Percentiles rank a stretch among this genome's conserved stretches.
phyloP scores from a whole-genome alignment of 345 rosid genomes.

The Leavenworthia alabamica region DNA sequence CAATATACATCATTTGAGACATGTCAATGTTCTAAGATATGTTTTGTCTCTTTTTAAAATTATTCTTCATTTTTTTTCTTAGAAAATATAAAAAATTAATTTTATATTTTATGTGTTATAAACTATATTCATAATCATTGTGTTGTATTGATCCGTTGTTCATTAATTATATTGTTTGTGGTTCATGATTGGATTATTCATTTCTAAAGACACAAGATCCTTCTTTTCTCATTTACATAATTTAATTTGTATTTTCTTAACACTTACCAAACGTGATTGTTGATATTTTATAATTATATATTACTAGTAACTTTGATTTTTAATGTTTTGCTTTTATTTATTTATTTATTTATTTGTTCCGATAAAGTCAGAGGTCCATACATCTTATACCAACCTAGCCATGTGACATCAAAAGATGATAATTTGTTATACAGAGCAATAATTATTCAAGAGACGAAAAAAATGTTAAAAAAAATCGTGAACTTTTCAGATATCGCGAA shows the following conservation, averaged over 20 bases:
- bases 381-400: not conserved
- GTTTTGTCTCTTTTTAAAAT: conserved; percentile 25
- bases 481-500: too few species aligned
- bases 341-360: not conserved
- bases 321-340: too few species aligned
- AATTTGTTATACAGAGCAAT: not conserved
- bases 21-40: conserved; percentile 39
- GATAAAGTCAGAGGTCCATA: conserved; percentile 14
- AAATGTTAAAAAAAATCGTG: too few species aligned
- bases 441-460: too few species aligned
- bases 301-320: too few species aligned
- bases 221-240: conserved; percentile 16
- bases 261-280: not conserved
- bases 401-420: not conserved
- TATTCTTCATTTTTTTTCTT: not conserved
- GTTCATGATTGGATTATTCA: conserved; percentile 31
- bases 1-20: conserved; percentile 43
- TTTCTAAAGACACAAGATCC: conserved; percentile 20
- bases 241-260: not conserved
- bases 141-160: conserved; percentile 34
- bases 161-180: conserved; percentile 31
- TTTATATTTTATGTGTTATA: conserved; percentile 7
- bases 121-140: conserved; percentile 15
- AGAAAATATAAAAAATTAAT: not conserved
- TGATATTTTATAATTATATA: not conserved